Evolutionary conservation across 169 alveolate species (phyloP).

Genomic region (Babesia sp.): DNA sequence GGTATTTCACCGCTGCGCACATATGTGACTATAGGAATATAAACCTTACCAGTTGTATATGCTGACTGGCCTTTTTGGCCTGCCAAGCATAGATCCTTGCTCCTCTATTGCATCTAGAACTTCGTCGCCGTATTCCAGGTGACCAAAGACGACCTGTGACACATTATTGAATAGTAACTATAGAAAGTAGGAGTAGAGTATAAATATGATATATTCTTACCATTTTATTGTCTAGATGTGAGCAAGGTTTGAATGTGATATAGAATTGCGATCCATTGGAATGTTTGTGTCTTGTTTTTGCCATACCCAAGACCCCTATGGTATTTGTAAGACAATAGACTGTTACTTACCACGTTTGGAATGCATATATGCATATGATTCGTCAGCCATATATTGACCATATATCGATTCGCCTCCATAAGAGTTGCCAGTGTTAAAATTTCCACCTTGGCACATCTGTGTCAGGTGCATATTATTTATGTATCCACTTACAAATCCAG

Average conservation of each 20-base stretch:
- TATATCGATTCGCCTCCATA: slow-evolving; percentile 85
- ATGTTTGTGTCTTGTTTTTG: slow-evolving; percentile 77
- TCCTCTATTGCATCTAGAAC: slow-evolving; percentile 75
- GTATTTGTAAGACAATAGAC: background rate
- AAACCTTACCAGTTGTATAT: slow-evolving; percentile 76
- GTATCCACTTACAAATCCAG: slow-evolving; percentile 72
- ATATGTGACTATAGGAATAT: background rate
- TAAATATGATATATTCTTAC: slow-evolving; percentile 13
- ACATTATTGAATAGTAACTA: too few relatives aligned
- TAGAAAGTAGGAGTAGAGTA: background rate
- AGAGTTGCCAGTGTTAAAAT: slow-evolving; percentile 83
- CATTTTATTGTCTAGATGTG: slow-evolving; percentile 92
- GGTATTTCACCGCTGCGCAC: slow-evolving; percentile 67
- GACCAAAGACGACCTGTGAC: slow-evolving; percentile 82
- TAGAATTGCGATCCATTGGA: slow-evolving; percentile 90
- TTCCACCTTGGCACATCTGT: slow-evolving; percentile 88
- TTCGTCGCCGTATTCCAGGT: slow-evolving; percentile 79
- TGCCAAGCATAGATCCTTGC: slow-evolving; percentile 78
- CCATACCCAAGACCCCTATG: slow-evolving; percentile 82
- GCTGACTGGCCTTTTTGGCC: slow-evolving; percentile 74
- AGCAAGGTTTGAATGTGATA: slow-evolving; percentile 90
- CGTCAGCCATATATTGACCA: slow-evolving; percentile 84
- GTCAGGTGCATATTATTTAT: background rate
- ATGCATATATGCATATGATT: slow-evolving; percentile 75
- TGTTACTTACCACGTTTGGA: slow-evolving; percentile 73